phyloP scores from a whole-genome alignment of 352 stramenopile species.

The Hyaloperonospora brassicae region DNA sequence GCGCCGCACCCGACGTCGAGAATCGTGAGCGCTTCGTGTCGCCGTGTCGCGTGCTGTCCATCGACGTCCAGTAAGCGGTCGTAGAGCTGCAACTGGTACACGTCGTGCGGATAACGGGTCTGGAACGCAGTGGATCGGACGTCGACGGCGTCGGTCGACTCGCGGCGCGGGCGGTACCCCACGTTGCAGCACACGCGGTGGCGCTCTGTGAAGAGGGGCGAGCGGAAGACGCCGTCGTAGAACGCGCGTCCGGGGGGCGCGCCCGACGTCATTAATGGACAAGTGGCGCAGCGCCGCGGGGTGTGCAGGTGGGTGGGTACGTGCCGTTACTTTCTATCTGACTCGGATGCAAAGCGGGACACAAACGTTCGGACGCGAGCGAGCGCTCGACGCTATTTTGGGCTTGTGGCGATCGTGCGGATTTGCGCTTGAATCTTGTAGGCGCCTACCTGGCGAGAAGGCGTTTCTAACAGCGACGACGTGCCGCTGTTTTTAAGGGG shows the following conservation, averaged over 20 bases:
- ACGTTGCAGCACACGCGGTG: conserved; percentile 69
- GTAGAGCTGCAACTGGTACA: conserved; percentile 55
- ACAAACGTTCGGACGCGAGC: too few species aligned
- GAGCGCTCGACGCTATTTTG: too few species aligned
- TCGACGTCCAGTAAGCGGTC: conserved; percentile 41
- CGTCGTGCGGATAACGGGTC: conserved; percentile 27
- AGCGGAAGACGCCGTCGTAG: conserved; percentile 75
- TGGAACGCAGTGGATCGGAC: conserved; percentile 25
- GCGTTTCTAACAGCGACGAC: too few species aligned
- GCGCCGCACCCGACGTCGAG: conserved; percentile 60
- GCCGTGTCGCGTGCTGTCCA: conserved; percentile 16
- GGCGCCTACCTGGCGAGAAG: too few species aligned
- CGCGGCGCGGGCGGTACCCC: conserved; percentile 36
- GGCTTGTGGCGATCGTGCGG: too few species aligned
- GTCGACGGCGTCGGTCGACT: conserved; percentile 9
- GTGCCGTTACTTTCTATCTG: too few species aligned
- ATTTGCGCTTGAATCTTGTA: too few species aligned
- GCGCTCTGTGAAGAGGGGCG: conserved; percentile 48
- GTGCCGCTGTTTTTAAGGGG: too few species aligned
- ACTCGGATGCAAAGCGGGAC: too few species aligned
- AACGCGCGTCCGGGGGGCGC: conserved; percentile 37
- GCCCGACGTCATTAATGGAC: too few species aligned
- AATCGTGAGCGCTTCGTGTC: conserved; percentile 30
- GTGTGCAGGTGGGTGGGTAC: too few species aligned
- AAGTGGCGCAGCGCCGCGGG: too few species aligned